Evolutionary conservation across 2,329 filamentous ascomycete genomes (phyloP).

Genomic region (Claviceps quebecensis): DNA sequence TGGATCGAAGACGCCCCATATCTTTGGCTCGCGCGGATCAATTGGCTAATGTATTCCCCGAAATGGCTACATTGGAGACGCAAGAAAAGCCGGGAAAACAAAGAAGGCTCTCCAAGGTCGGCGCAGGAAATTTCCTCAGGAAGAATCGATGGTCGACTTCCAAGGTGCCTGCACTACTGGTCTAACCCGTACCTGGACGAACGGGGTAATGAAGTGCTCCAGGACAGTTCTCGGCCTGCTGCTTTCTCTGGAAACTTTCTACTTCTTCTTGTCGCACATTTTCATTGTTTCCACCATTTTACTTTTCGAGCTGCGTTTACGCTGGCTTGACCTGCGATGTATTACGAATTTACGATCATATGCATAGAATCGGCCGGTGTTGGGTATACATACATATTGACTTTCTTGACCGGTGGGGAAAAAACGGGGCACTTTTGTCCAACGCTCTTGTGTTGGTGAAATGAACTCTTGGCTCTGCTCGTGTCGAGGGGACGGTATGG

Average conservation of each 20-base stretch:
- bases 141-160: slow-evolving; percentile 13
- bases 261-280: neutral
- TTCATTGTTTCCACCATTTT: neutral
- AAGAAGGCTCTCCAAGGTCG: slow-evolving; percentile 20
- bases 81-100: slow-evolving; percentile 9
- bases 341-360: slow-evolving; percentile 1
- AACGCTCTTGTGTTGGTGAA: neutral
- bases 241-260: neutral
- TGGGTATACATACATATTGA: neutral
- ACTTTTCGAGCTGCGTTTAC: neutral
- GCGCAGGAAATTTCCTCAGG: slow-evolving; percentile 11
- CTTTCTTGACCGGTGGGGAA: neutral
- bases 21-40: slow-evolving; percentile 5
- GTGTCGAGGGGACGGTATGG: neutral
- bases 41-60: slow-evolving; percentile 14
- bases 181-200: neutral
- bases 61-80: slow-evolving; percentile 9
- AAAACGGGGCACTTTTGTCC: neutral
- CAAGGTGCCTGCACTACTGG: slow-evolving; percentile 9
- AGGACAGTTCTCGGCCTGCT: neutral
- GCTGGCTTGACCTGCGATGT: neutral
- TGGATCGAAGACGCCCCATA: slow-evolving; percentile 6
- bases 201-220: neutral
- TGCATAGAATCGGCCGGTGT: slow-evolving; percentile 1
- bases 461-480: neutral